Evolutionary conservation across 306 rosid species (phyloP), one percentile per base, ranked within the genome.

Genomic region (Vicia faba): DNA sequence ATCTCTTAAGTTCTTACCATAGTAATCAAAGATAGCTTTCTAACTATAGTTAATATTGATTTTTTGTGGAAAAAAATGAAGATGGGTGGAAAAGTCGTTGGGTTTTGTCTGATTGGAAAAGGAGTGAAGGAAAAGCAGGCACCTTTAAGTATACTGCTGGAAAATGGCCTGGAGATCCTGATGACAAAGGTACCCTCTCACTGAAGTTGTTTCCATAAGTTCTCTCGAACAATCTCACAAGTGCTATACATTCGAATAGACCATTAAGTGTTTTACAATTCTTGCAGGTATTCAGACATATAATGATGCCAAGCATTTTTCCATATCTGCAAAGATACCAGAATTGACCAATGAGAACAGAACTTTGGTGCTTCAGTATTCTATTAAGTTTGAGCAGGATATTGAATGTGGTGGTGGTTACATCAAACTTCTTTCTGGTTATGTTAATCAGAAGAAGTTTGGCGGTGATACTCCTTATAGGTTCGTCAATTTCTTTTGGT

Each of bases 331-430:
- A 31, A 93, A 86, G 87, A 70, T 87, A 48, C 83, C 93, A 0
- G 98, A 93, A 80, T 82, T 93, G 62, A 76, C 46, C 81, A 93
- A 93, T 45, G 78, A 81, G 81, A 82, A 93, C 74, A 80, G 82
- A 75, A 93, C 98, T 5, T 76, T 89, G 69, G 96, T 93, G 66
- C 64, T 93, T 44, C 98, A 93, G 80, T 93, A 93, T 70, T 93
- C 98, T 14, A 75, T 93, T 61, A 88, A 78, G 48, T 83, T 93
- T 76, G 98, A 93, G 71, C 98, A 93, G 85, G 98, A 89, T 61
- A 89, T 93, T 71, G 98, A 93, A 80, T 89, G 98, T 11, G 98
- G 97, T 6, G 98, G 98, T 8, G 98, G 97, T 59, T 92, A 92
- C 80, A 80, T 92, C 62, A 92, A 92, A 82, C 96, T 93, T 71